A percentile compares a stretch with the other conserved stretches of the same genome.
Evolutionary conservation across 805 yeast species (phyloP).

Genomic region (Cyberlindnera japonica): DNA sequence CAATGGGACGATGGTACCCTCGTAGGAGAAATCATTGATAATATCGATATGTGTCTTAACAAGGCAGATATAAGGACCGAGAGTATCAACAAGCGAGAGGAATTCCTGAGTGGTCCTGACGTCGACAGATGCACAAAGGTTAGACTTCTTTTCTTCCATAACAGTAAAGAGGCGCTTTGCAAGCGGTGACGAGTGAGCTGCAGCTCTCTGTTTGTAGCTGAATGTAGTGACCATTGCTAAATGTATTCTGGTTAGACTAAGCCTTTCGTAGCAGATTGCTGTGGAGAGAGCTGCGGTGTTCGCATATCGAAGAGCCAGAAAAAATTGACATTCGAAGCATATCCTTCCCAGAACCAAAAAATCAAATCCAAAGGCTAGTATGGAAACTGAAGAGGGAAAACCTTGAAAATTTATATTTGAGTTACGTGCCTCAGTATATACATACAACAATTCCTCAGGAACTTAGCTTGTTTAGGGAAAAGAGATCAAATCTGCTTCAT

Average conservation of each 20-base stretch:
- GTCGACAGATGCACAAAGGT: constrained; percentile 93
- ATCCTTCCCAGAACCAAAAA: too few species aligned
- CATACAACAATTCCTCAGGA: too few species aligned
- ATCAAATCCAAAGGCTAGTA: too few species aligned
- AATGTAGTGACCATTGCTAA: constrained; percentile 24
- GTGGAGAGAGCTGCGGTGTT: too few species aligned
- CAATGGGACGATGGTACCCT: constrained; percentile 73
- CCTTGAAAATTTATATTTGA: too few species aligned
- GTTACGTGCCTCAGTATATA: too few species aligned
- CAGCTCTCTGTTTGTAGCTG: constrained; percentile 68
- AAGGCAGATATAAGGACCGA: constrained; percentile 90
- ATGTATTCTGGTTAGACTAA: not conserved
- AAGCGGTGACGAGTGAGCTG: constrained; percentile 67
- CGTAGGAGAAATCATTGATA: constrained; percentile 81
- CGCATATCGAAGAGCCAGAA: too few species aligned
- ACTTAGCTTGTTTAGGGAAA: too few species aligned
- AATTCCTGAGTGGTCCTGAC: constrained; percentile 78
- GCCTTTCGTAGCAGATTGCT: too few species aligned
- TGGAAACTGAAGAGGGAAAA: too few species aligned
- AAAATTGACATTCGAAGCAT: too few species aligned
- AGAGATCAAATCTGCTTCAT: too few species aligned
- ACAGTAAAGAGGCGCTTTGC: constrained; percentile 69
- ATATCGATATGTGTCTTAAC: constrained; percentile 95
- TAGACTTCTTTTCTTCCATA: constrained; percentile 78
- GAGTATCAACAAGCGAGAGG: constrained; percentile 61